Evolutionary conservation across 306 rosid genomes (phyloP).

Genomic region (Cyamopsis tetragonoloba): DNA sequence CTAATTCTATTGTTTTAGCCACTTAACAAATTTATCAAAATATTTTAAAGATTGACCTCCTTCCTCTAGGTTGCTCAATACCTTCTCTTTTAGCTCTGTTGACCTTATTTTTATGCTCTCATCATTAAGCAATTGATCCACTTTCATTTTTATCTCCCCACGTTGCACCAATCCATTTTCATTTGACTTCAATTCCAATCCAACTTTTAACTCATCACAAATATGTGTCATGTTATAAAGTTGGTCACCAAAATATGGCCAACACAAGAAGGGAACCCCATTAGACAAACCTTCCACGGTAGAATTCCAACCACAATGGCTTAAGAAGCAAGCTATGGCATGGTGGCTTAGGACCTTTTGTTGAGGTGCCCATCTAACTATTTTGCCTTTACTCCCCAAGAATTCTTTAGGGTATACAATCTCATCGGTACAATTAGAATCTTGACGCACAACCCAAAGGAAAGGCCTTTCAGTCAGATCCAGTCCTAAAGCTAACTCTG

Average conservation of each 20-base stretch:
- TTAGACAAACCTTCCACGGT: conserved; percentile 37
- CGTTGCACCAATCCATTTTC: conserved; percentile 30
- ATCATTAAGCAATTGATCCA: conserved; percentile 32
- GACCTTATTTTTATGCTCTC: conserved; percentile 26
- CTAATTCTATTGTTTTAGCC: conserved; percentile 41
- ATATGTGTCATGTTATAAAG: conserved; percentile 20
- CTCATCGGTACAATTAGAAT: not conserved
- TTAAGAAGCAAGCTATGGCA: conserved; percentile 40
- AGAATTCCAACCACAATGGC: conserved; percentile 60
- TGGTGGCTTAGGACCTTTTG: conserved; percentile 35
- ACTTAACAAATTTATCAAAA: conserved; percentile 25
- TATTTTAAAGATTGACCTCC: conserved; percentile 30
- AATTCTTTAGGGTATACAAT: conserved; percentile 20
- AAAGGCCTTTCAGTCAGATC: conserved; percentile 30
- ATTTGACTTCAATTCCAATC: conserved; percentile 30
- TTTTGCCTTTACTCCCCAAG: conserved; percentile 17
- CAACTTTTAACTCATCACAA: conserved; percentile 48
- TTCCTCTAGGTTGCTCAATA: not conserved
- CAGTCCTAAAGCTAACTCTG: conserved; percentile 25
- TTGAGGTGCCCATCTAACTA: conserved; percentile 47
- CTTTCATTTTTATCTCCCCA: conserved; percentile 32
- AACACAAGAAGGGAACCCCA: conserved; percentile 50
- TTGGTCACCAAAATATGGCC: conserved; percentile 48
- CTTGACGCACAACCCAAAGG: conserved; percentile 46
- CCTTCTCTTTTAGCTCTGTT: not conserved